Evolutionary conservation across 2,329 filamentous ascomycete species (phyloP).

Genomic region (Xylariaceae sp.): DNA sequence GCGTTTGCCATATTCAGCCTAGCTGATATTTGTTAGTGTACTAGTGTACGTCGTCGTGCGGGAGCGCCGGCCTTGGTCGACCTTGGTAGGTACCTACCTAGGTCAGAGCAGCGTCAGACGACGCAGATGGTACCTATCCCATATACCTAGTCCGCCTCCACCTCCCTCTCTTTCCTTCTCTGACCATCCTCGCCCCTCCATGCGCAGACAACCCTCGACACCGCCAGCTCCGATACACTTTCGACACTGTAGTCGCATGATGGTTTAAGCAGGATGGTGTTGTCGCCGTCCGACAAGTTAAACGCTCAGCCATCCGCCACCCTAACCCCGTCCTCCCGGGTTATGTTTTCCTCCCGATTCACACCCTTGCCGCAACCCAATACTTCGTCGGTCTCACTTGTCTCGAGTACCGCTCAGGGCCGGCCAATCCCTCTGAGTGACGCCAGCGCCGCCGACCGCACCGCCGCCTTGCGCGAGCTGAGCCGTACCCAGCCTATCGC

Average conservation of each 20-base stretch:
- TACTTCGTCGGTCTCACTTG: slow-evolving; percentile 50
- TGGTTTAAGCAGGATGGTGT: slow-evolving; percentile 5
- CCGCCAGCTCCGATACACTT: neutral
- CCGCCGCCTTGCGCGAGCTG: slow-evolving; percentile 57
- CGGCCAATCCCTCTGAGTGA: slow-evolving; percentile 54
- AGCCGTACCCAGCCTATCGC: slow-evolving; percentile 53
- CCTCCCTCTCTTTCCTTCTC: neutral
- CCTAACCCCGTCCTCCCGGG: slow-evolving; percentile 4
- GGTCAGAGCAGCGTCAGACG: too few species aligned
- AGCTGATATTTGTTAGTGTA: too few species aligned
- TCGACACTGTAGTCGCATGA: neutral
- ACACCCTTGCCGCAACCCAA: slow-evolving; percentile 47
- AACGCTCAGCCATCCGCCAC: neutral
- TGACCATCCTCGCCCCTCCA: neutral
- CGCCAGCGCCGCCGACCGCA: slow-evolving; percentile 52
- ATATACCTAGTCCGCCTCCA: too few species aligned
- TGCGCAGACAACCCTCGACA: neutral
- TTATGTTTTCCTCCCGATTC: slow-evolving; percentile 29
- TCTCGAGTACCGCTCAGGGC: slow-evolving; percentile 53
- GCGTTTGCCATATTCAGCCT: too few species aligned
- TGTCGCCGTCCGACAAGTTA: neutral
- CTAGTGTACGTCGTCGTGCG: too few species aligned
- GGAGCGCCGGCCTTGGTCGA: too few species aligned
- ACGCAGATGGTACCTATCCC: too few species aligned
- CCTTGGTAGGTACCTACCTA: too few species aligned